Evolutionary conservation across 2,329 filamentous ascomycete species (phyloP).

Genomic region (Tolypocladium endophyticum): DNA sequence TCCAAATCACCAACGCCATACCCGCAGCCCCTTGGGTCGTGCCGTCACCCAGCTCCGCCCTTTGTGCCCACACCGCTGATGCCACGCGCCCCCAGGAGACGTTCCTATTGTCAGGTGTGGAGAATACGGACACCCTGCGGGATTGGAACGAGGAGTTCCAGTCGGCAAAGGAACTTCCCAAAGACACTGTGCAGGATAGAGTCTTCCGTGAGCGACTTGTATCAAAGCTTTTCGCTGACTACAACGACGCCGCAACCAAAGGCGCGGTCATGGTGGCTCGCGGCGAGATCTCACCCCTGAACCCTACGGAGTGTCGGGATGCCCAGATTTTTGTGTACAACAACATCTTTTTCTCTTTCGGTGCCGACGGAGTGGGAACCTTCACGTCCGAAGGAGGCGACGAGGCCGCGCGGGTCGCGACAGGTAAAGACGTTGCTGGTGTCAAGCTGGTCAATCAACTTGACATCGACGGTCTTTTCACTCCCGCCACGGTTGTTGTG

Average conservation of each 20-base stretch:
- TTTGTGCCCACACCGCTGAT: constrained; percentile 68
- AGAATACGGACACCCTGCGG: constrained; percentile 86
- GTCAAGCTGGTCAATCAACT: constrained; percentile 95
- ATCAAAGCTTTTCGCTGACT: constrained; percentile 94
- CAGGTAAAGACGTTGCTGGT: constrained; percentile 90
- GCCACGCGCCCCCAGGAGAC: constrained; percentile 86
- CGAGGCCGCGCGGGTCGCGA: constrained; percentile 89
- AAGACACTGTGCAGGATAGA: constrained; percentile 86
- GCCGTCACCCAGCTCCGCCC: constrained; percentile 51
- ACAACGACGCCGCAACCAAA: constrained; percentile 87
- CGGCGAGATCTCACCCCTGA: constrained; percentile 85
- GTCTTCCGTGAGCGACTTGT: constrained; percentile 91
- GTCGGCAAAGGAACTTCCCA: constrained; percentile 86
- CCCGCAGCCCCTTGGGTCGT: constrained; percentile 90
- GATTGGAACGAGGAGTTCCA: constrained; percentile 99
- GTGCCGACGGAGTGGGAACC: constrained; percentile 92
- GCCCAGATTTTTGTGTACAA: constrained; percentile 99
- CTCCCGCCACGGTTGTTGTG: constrained; percentile 88
- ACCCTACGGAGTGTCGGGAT: constrained; percentile 84
- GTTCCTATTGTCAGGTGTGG: constrained; percentile 78
- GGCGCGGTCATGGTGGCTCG: constrained; percentile 87
- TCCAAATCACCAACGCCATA: constrained; percentile 91
- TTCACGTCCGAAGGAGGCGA: constrained; percentile 95
- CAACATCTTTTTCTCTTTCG: constrained; percentile 99
- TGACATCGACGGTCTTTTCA: constrained; percentile 89